These are phyloP conservation scores for Fusarium devonianum DNA, from an alignment of 2,329 filamentous ascomycete genomes.

Conservation along the genomic window DNA sequence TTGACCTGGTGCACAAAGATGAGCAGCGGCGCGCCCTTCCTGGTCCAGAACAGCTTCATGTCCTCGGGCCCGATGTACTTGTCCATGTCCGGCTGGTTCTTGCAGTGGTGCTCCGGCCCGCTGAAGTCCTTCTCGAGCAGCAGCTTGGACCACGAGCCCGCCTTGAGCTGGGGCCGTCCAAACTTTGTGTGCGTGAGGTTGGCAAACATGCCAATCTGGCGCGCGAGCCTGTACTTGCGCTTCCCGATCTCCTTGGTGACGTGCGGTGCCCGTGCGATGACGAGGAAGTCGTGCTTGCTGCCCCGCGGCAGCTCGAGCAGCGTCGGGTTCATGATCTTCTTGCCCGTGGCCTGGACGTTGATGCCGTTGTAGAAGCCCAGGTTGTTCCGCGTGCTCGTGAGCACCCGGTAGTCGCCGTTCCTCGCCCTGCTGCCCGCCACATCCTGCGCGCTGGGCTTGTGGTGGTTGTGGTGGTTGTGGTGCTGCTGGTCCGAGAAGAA, in stretches of 20 bases:
- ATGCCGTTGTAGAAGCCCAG: conserved; percentile 33
- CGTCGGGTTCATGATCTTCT: conserved; percentile 36
- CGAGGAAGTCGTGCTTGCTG: conserved; percentile 33
- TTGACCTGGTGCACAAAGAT: conserved; percentile 36
- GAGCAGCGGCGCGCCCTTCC: conserved; percentile 32
- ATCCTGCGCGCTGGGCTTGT: no score
- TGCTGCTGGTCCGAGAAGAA: no score
- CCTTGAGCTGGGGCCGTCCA: conserved; percentile 30
- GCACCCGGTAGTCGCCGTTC: conserved; percentile 31
- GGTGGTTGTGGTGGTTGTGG: no score
- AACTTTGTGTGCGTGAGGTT: conserved; percentile 30
- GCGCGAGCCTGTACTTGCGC: conserved; percentile 32
- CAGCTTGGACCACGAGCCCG: conserved; percentile 33
- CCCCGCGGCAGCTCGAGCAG: conserved; percentile 31
- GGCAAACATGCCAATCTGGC: conserved; percentile 33
- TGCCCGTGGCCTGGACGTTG: conserved; percentile 33
- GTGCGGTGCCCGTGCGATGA: conserved; percentile 31
- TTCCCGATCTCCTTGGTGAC: conserved; percentile 31
- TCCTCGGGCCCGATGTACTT: conserved; percentile 38
- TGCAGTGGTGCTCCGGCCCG: conserved; percentile 35
- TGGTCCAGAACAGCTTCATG: conserved; percentile 38
- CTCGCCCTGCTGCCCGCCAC: no score
- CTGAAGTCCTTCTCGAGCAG: conserved; percentile 32
- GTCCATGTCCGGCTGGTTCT: conserved; percentile 32
- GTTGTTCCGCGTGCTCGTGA: conserved; percentile 30